A percentile compares a stretch with the other conserved stretches of the same genome.
Conservation (phyloP, 805 yeast genomes). For the Teunomyces stri region DNA sequence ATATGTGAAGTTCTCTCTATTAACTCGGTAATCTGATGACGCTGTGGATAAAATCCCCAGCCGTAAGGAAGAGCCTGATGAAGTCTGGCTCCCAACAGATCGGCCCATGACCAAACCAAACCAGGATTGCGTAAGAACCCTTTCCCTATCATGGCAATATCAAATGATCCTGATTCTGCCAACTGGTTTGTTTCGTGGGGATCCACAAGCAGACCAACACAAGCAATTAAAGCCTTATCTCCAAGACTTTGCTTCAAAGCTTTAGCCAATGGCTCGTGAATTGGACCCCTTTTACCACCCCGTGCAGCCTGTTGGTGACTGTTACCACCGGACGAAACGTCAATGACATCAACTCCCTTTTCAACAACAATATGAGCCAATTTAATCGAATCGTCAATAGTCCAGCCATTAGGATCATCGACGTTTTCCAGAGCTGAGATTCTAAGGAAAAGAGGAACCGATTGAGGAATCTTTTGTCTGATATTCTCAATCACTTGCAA, state of each 20-base stretch:
- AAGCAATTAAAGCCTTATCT: conserved; percentile 39
- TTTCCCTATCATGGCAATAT: conserved; percentile 47
- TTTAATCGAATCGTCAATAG: conserved; percentile 41
- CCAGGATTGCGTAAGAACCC: conserved; percentile 49
- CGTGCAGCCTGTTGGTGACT: conserved; percentile 28
- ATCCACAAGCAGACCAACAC: conserved; percentile 45
- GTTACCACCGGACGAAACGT: conserved; percentile 56
- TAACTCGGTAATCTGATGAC: conserved; percentile 15
- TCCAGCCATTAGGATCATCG: conserved; percentile 40
- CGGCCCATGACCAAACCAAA: conserved; percentile 51
- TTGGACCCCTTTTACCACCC: conserved; percentile 19
- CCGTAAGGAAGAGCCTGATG: conserved; percentile 30
- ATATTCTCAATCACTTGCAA: conserved; percentile 56
- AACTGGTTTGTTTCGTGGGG: conserved; percentile 37
- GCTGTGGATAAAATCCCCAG: conserved; percentile 20
- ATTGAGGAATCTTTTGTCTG: conserved; percentile 34
- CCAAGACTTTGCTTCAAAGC: conserved; percentile 45
- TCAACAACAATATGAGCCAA: conserved; percentile 39
- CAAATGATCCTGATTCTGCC: conserved; percentile 44
- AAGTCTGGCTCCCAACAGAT: conserved; percentile 42
- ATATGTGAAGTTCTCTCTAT: conserved; percentile 13
- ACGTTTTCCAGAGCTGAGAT: conserved; percentile 44
- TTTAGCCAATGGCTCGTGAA: conserved; percentile 40
- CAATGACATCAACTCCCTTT: conserved; percentile 51
- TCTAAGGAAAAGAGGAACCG: conserved; percentile 47